Evolutionary conservation across 106 monocot genomes (phyloP).

Genomic region (Acorus calamus): DNA sequence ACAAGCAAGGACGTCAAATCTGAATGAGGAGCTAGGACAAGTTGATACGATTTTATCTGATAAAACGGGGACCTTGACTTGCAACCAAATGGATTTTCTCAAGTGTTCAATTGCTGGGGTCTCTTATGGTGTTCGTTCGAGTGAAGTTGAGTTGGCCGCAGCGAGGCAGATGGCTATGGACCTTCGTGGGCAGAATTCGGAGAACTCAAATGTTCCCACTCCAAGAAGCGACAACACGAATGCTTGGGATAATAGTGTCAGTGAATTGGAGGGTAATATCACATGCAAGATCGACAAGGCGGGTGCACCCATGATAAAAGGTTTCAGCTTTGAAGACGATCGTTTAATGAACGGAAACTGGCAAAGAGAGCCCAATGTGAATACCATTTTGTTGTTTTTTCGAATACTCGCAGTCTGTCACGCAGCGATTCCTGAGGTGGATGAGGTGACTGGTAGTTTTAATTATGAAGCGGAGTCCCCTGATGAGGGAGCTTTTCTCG

Average conservation of each 20-base stretch:
- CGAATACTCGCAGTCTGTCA: slow-evolving; percentile 89
- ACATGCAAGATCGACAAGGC: slow-evolving; percentile 20
- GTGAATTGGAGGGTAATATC: slow-evolving; percentile 21
- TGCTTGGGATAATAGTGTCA: slow-evolving; percentile 18
- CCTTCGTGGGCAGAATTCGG: not conserved
- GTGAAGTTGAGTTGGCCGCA: slow-evolving; percentile 91
- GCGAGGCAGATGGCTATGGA: slow-evolving; percentile 59
- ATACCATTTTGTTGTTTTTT: slow-evolving; percentile 68
- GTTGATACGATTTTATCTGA: slow-evolving; percentile 89
- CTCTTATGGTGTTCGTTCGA: slow-evolving; percentile 72
- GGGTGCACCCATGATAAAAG: slow-evolving; percentile 40
- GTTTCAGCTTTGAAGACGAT: slow-evolving; percentile 87
- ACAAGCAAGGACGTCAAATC: slow-evolving; percentile 84
- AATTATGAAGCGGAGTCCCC: slow-evolving; percentile 97
- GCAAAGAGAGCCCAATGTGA: slow-evolving; percentile 49
- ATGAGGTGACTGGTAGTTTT: slow-evolving; percentile 68
- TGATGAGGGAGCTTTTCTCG: slow-evolving; percentile 91
- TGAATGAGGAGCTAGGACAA: slow-evolving; percentile 95
- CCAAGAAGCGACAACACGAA: slow-evolving; percentile 8
- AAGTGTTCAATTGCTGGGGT: slow-evolving; percentile 91
- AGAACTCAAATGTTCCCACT: slow-evolving; percentile 17
- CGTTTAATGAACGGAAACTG: slow-evolving; percentile 81
- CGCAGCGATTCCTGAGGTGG: slow-evolving; percentile 76
- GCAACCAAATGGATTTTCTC: slow-evolving; percentile 98
- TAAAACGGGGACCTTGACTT: slow-evolving; percentile 94